phyloP scores from a whole-genome alignment of 345 rosid species.

The Ricinus communis region DNA sequence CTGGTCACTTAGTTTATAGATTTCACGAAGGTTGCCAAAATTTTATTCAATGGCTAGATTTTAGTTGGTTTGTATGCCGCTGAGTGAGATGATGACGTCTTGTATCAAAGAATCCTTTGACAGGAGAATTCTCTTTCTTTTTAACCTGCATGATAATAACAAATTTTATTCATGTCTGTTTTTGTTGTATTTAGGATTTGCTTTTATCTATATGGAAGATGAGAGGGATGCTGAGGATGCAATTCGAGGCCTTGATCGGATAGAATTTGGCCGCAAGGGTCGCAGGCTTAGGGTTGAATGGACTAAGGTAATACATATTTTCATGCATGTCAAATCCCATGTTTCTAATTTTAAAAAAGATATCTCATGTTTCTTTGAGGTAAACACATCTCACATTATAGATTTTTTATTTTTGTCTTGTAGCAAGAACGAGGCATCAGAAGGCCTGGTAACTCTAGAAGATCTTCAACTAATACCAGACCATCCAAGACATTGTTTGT shows the following conservation, averaged over 20 bases:
- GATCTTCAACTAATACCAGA: slow-evolving; percentile 57
- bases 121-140: slow-evolving; percentile 34
- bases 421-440: slow-evolving; percentile 77
- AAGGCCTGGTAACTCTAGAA: slow-evolving; percentile 59
- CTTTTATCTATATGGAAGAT: slow-evolving; percentile 93
- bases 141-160: not conserved
- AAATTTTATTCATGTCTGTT: not conserved
- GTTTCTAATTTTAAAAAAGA: not conserved
- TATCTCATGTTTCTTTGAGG: not conserved
- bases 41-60: slow-evolving; percentile 37
- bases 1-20: slow-evolving; percentile 68
- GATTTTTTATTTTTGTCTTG: slow-evolving; percentile 19
- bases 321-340: not conserved
- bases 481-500: slow-evolving; percentile 96
- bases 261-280: slow-evolving; percentile 85
- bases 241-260: slow-evolving; percentile 80
- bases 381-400: no score
- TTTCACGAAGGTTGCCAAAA: slow-evolving; percentile 44
- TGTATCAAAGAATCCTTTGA: slow-evolving; percentile 38
- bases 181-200: slow-evolving; percentile 59
- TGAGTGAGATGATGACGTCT: slow-evolving; percentile 27
- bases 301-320: slow-evolving; percentile 64
- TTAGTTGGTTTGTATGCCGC: slow-evolving; percentile 29
- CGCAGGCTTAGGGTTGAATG: slow-evolving; percentile 96
- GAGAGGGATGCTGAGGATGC: slow-evolving; percentile 99